Conservation (phyloP, 1,284 basidiomycete species). For the Trametes pubescens region DNA sequence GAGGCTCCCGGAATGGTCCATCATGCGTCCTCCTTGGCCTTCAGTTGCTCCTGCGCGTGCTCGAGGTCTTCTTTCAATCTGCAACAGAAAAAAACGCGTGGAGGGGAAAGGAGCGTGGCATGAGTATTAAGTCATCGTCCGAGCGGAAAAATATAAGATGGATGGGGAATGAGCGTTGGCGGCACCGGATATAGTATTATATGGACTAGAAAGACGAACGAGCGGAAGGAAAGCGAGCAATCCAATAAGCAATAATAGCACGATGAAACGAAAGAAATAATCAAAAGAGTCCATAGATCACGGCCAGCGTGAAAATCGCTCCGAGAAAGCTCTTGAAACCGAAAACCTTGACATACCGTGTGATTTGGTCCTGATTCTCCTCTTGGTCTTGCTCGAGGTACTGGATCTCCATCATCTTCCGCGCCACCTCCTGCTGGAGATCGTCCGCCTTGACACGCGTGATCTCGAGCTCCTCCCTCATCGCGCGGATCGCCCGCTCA, state of each 20-base stretch:
- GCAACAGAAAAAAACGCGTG: conserved; percentile 41
- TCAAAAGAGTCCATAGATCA: conserved; percentile 63
- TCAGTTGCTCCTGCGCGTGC: conserved; percentile 43
- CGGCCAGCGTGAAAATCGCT: conserved; percentile 61
- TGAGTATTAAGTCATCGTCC: conserved; percentile 55
- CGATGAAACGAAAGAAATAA: conserved; percentile 31
- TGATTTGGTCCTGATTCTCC: conserved; percentile 75
- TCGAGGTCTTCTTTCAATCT: conserved; percentile 76
- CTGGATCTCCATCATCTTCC: conserved; percentile 81
- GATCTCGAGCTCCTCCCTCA: conserved; percentile 71
- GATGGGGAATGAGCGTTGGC: conserved; percentile 15
- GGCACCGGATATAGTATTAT: conserved; percentile 12
- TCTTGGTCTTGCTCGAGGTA: conserved; percentile 81
- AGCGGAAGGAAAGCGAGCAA: conserved; percentile 12
- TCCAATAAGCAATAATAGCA: conserved; percentile 21
- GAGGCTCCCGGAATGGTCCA: conserved; percentile 26
- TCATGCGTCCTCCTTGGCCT: conserved; percentile 41
- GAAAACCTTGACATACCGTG: conserved; percentile 76
- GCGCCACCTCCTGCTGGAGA: conserved; percentile 64
- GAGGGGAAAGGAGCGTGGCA: conserved; percentile 44
- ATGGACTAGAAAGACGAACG: conserved; percentile 1
- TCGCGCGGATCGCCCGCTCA: conserved; percentile 63
- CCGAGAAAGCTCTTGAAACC: conserved; percentile 65
- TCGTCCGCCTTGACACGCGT: conserved; percentile 61
- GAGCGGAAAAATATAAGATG: conserved; percentile 21